Evolutionary conservation across 257 asterid species (phyloP).

Genomic region (Petunia secreta): DNA sequence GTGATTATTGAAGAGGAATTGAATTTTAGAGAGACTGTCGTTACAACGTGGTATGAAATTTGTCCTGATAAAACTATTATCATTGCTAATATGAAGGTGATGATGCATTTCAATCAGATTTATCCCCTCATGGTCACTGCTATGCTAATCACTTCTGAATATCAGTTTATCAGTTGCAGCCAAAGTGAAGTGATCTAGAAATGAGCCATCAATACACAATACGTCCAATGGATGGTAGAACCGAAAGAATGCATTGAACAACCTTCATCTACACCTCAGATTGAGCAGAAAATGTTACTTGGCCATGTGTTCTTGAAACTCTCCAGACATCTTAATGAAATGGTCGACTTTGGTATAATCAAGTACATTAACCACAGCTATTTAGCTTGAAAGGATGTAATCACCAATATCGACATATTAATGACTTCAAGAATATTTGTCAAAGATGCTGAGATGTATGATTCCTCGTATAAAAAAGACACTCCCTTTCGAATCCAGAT

Average conservation of each 20-base stretch:
- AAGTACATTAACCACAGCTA: not conserved
- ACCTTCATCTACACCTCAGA: not conserved
- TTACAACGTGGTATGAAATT: no score
- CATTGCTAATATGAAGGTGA: no score
- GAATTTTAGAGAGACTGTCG: no score
- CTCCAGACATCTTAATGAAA: no score
- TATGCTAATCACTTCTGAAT: not conserved
- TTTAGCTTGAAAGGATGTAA: not conserved
- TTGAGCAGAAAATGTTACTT: not conserved
- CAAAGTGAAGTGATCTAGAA: conserved; percentile 85
- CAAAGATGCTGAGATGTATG: not conserved
- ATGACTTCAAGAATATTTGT: not conserved
- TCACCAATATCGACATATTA: not conserved
- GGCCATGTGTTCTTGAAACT: no score
- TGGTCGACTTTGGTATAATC: not conserved
- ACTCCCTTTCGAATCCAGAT: not conserved
- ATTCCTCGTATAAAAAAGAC: not conserved
- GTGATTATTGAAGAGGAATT: no score
- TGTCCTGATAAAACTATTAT: no score
- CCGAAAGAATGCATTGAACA: conserved; percentile 34
- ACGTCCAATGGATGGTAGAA: conserved; percentile 86
- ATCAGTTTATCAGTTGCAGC: conserved; percentile 47
- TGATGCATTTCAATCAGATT: no score
- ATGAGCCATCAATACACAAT: conserved; percentile 87
- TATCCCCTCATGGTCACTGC: not conserved